Conservation (phyloP, 2,329 filamentous ascomycete genomes). For the Calonectria hongkongensis region DNA sequence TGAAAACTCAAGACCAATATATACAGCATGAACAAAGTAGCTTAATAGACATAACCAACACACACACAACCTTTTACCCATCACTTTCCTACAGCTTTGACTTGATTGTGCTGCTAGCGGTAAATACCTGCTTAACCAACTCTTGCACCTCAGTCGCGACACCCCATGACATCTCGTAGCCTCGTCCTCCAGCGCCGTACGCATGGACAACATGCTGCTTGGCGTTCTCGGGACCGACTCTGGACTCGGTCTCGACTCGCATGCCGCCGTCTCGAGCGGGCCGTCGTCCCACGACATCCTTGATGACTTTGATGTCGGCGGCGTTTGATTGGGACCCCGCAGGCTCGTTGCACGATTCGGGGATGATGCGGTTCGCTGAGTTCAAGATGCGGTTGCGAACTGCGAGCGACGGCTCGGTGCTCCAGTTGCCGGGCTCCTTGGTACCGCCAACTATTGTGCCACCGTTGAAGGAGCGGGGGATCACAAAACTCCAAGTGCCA, state of each 20-base stretch:
- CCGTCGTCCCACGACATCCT: conserved; percentile 67
- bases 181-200: conserved; percentile 77
- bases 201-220: conserved; percentile 67
- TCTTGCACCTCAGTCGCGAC: conserved; percentile 69
- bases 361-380: conserved; percentile 40
- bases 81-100: conserved; percentile 36
- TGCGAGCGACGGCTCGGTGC: conserved; percentile 67
- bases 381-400: conserved; percentile 61
- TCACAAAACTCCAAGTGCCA: conserved; percentile 77
- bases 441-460: conserved; percentile 81
- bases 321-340: neutral
- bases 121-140: conserved; percentile 41
- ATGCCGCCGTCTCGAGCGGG: conserved; percentile 68
- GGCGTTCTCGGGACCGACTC: conserved; percentile 11
- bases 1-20: neutral
- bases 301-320: conserved; percentile 63
- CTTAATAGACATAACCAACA: conserved; percentile 13
- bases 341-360: conserved; percentile 32
- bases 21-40: conserved; percentile 8
- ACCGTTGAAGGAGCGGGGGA: conserved; percentile 76
- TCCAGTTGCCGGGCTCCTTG: conserved; percentile 76
- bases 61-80: neutral
- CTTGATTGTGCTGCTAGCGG: neutral
- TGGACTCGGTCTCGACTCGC: conserved; percentile 59
- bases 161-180: conserved; percentile 77